These are phyloP conservation scores for Aureobasidium sp. DNA, from an alignment of 2,329 filamentous ascomycete species.

Conservation along the genomic window DNA sequence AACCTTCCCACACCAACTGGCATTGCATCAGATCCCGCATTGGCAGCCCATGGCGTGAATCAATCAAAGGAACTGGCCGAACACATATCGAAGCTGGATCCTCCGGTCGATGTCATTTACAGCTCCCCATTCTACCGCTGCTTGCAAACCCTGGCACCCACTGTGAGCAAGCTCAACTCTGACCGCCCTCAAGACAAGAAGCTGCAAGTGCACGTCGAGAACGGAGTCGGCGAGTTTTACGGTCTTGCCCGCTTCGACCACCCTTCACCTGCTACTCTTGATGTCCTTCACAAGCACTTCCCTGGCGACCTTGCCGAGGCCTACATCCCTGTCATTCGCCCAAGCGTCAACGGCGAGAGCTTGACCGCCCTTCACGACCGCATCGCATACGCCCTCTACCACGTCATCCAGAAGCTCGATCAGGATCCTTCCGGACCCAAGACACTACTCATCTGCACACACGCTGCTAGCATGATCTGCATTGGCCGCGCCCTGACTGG, in stretches of 20 bases:
- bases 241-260: constrained; percentile 80
- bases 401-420: constrained; percentile 68
- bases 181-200: constrained; percentile 23
- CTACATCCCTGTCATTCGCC: constrained; percentile 52
- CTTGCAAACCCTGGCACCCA: constrained; percentile 72
- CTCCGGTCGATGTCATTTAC: constrained; percentile 70
- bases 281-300: constrained; percentile 61
- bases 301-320: constrained; percentile 49
- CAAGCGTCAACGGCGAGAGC: constrained; percentile 69
- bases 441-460: constrained; percentile 74
- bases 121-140: constrained; percentile 83
- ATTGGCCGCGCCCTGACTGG: constrained; percentile 79
- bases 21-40: constrained; percentile 77
- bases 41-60: constrained; percentile 77
- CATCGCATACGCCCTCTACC: constrained; percentile 60
- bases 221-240: constrained; percentile 72
- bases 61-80: constrained; percentile 72
- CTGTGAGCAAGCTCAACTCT: constrained; percentile 45
- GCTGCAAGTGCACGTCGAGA: constrained; percentile 31
- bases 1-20: constrained; percentile 75
- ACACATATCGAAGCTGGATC: constrained; percentile 55
- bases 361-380: constrained; percentile 75
- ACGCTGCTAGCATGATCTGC: constrained; percentile 84
- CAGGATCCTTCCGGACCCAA: constrained; percentile 54
- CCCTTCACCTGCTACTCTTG: constrained; percentile 63